Conservation (phyloP, 768 basidiomycete genomes). For the Macrolepiota albuminosa region DNA sequence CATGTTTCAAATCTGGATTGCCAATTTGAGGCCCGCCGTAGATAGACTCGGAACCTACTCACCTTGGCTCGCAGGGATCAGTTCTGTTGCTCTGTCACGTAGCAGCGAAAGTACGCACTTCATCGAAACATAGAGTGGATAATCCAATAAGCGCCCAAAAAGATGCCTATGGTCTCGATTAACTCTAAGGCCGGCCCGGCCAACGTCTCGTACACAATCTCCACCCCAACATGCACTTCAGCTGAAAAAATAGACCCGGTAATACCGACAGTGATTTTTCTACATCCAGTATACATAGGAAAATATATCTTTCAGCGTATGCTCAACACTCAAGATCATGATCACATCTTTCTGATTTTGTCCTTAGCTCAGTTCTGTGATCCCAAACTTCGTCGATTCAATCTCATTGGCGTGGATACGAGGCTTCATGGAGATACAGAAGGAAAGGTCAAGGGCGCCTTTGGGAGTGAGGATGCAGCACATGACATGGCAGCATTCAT, state of each 20-base stretch:
- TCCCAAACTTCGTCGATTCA: conserved; percentile 30
- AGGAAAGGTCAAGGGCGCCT: conserved; percentile 22
- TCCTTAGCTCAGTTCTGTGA: conserved; percentile 10
- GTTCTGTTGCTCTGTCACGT: neutral
- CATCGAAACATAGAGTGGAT: neutral
- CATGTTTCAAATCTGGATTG: neutral
- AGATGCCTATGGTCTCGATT: conserved; percentile 27
- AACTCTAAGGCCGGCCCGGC: conserved; percentile 24
- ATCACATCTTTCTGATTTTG: neutral
- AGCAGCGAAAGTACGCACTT: neutral
- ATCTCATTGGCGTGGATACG: conserved; percentile 29
- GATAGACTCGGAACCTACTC: neutral
- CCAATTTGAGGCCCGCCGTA: neutral
- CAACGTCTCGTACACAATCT: conserved; percentile 30
- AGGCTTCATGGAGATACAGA: conserved; percentile 28
- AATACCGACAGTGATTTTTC: conserved; percentile 29
- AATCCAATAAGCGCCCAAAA: neutral
- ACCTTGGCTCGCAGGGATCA: neutral
- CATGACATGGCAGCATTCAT: conserved; percentile 31
- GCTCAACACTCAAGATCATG: neutral
- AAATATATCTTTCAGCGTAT: conserved; percentile 29
- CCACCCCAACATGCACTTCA: conserved; percentile 26
- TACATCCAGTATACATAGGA: conserved; percentile 31
- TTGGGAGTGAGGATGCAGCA: conserved; percentile 24
- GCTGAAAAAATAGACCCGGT: conserved; percentile 24